These are phyloP conservation scores for Paecilomyces dactylethromorphus DNA, from an alignment of 2,329 filamentous ascomycete species.

Conservation along the genomic window DNA sequence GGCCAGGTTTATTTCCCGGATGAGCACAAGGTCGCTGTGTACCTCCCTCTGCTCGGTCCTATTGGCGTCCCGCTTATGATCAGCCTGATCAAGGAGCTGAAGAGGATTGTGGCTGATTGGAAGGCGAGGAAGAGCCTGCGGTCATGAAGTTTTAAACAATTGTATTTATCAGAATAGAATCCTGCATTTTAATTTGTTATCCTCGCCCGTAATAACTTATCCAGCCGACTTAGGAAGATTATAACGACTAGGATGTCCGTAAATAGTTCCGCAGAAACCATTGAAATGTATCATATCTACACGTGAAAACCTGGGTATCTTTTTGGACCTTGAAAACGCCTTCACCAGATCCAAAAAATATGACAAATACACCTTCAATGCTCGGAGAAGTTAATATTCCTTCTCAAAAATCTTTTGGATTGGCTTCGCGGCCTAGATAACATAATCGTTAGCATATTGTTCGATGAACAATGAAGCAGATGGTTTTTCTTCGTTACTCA, in stretches of 20 bases:
- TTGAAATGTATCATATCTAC: neutral
- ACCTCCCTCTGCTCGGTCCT: conserved; percentile 82
- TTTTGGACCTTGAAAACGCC: neutral
- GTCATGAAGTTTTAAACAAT: neutral
- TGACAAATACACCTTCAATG: neutral
- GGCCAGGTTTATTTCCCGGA: conserved; percentile 98
- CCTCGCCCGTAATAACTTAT: neutral
- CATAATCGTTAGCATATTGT: conserved; percentile 5
- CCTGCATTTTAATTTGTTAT: neutral
- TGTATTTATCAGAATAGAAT: neutral
- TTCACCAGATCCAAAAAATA: neutral
- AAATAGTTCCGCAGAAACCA: neutral
- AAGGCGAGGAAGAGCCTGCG: conserved; percentile 18
- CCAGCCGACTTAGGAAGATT: neutral
- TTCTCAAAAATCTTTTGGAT: conserved; percentile 84
- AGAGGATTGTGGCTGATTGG: conserved; percentile 38
- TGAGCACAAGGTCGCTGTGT: conserved; percentile 96
- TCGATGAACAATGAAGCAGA: conserved; percentile 6
- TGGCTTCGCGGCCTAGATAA: conserved; percentile 68
- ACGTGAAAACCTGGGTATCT: neutral
- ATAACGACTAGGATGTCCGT: no score
- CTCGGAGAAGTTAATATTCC: conserved; percentile 37
- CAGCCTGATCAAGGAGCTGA: conserved; percentile 74
- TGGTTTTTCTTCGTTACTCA: conserved; percentile 36
- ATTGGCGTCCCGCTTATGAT: conserved; percentile 85